Base-by-base conservation (phyloP, 2,329 filamentous ascomycete genomes). In the Stromatinia cepivora region DNA sequence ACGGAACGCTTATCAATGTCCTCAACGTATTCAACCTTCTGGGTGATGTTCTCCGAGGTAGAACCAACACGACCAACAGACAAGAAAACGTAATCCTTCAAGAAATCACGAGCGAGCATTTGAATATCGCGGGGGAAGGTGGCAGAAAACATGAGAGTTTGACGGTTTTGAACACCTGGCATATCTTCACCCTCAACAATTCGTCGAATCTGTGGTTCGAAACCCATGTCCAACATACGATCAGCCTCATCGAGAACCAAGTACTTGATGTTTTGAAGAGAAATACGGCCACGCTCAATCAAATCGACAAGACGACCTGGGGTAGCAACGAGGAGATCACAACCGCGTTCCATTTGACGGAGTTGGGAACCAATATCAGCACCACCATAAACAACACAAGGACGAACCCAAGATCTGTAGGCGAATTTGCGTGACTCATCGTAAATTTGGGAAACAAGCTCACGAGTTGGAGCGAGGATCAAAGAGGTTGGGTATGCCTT, bases 201-300 rank as follows among this genome's bases (percentile, higher is more conserved):
- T 78, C 94, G 92, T 79, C 95, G 94, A 80, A 99, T 99, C 84
- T 99, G 95, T 78, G 95, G 95, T 86, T 99, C 95, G 87, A 99
- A 99, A 95, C 95, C 95, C 95, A 99, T 99, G 87, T 99, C 95
- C 87, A 99, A 87, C 95, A 99, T 99, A 81, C 95, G 95, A 85
- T 99, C 95, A 81, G 95, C 95, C 88, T 99, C 95, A 77, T 99
- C 95, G 68, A 99, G 92, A 77, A 99, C 93, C 72, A 99, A 88
- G 81, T 99, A 99, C 86, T 97, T 98, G 87, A 99, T 99, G 87
- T 97, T 97, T 82, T 90, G 88, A 69, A 99, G 90, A 57, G 95
- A 98, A 81, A 99, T 98, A 79, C 94, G 93, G 79, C 95, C 95
- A 86, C 95, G 93, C 87, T 98, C 95, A 79, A 99, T 96, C 82